These are phyloP conservation scores for Mallotus repandus DNA, from an alignment of 441 rosid species.

Conservation along the genomic window DNA sequence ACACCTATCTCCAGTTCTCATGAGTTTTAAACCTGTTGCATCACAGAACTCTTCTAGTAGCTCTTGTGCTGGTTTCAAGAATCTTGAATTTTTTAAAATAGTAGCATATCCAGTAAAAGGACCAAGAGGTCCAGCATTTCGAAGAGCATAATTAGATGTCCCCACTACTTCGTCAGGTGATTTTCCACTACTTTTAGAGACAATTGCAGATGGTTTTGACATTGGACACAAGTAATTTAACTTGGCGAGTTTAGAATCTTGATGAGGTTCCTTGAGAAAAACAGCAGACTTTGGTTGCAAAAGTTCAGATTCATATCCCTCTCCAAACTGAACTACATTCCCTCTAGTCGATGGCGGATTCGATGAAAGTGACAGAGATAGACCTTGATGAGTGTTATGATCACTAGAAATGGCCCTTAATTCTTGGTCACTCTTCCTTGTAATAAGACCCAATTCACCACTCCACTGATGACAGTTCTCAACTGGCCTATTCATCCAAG, in stretches of 20 bases:
- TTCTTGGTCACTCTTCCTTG: conserved; percentile 24
- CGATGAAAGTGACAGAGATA: conserved; percentile 52
- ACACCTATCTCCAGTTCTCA: conserved; percentile 10
- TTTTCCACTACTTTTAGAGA: conserved; percentile 31
- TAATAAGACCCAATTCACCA: conserved; percentile 25
- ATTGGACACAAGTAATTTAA: conserved; percentile 15
- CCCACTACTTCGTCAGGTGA: conserved; percentile 31
- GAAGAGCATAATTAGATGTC: conserved; percentile 25
- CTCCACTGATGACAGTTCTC: conserved; percentile 30
- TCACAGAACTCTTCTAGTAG: conserved; percentile 48
- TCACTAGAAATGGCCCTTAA: conserved; percentile 18
- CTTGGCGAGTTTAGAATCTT: conserved; percentile 24
- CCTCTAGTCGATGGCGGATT: conserved; percentile 30
- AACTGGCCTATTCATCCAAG: conserved; percentile 29
- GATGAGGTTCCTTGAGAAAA: conserved; percentile 19
- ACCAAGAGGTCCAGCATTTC: conserved; percentile 53
- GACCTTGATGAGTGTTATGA: conserved; percentile 37
- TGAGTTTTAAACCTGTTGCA: conserved; percentile 18
- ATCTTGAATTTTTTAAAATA: conserved; percentile 56
- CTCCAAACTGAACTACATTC: conserved; percentile 27
- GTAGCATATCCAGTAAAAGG: conserved; percentile 75
- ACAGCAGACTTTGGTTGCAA: conserved; percentile 16
- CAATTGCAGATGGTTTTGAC: conserved; percentile 24
- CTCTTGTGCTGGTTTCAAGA: conserved; percentile 58
- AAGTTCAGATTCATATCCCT: conserved; percentile 22